Base-by-base conservation (phyloP, 192 early-diverging fungal species). In the Pilobolus umbonatus region DNA sequence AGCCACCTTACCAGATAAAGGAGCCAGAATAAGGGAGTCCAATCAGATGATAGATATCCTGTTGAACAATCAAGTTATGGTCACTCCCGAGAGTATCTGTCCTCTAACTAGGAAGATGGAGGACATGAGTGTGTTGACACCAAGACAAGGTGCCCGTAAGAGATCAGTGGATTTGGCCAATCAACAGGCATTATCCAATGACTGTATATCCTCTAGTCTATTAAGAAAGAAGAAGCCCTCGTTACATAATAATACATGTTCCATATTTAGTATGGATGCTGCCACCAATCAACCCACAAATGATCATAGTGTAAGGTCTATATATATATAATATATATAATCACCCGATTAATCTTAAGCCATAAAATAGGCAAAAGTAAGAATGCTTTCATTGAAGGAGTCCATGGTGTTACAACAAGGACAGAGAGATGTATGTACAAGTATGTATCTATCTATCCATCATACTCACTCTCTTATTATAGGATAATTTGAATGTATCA, bases 81-180 rank as follows among this genome's bases (percentile, higher is more conserved):
- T 2, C 24, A 57, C 39, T 31, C n/a, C 21, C n/a, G 19, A 12
- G 17, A 57, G 31, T 14, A 45, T 3, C 26, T 19, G 4, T 19
- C 57, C 26, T n/a, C 2, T 48, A 31, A 39, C 29, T 11, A 56
- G 22, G 9, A 34, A 45, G 38, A 8, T 38, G 53, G 44, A 30
- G 26, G 35, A 25, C 14, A 43, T 47, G 52, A 35, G 10, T 39
- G 45, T 46, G 21, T 26, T 53, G 12, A 63, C 44, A 34, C 61
- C 43, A 26, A 42, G 52, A 29, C 61, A 63, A 40, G 42, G 51
- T 35, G 61, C 52, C 21, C 42, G 61, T 48, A 54, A 55, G 24
- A 51, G 53, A 39, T 63, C 61, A 4, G 53, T 63, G 14, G 61
- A 53, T 28, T 44, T 55, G 45, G 61, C 61, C 14, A 63, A 63